These are phyloP conservation scores for Hortiboletus rubellus DNA, from an alignment of 1,284 basidiomycete species.

Conservation along the genomic window DNA sequence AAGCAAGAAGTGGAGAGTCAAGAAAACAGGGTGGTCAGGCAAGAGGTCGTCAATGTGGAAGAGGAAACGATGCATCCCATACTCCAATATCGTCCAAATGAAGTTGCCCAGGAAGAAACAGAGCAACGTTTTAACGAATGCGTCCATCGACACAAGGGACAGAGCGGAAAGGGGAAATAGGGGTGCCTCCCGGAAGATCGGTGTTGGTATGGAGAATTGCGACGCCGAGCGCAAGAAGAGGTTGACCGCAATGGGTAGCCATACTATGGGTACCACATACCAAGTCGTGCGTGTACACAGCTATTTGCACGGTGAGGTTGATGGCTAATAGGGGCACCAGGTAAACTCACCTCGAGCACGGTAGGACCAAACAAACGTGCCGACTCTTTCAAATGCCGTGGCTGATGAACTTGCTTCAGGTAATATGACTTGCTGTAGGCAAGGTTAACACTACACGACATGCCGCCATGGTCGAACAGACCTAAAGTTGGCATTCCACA, in stretches of 20 bases:
- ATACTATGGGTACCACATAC: constrained; percentile 93
- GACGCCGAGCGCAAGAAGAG: constrained; percentile 78
- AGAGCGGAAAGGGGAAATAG: constrained; percentile 52
- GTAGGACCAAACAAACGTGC: constrained; percentile 86
- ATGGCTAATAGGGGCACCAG: not conserved
- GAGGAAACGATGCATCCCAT: constrained; percentile 93
- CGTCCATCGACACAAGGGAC: constrained; percentile 46
- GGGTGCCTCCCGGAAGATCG: constrained; percentile 56
- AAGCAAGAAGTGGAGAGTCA: constrained; percentile 90
- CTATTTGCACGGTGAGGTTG: constrained; percentile 37
- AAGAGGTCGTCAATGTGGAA: constrained; percentile 95
- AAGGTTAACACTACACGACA: not conserved
- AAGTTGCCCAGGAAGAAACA: constrained; percentile 85
- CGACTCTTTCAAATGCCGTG: constrained; percentile 85
- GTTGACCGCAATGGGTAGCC: constrained; percentile 87
- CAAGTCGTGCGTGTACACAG: constrained; percentile 87
- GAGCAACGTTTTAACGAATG: constrained; percentile 50
- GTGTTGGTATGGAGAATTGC: constrained; percentile 76
- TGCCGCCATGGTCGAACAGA: constrained; percentile 16
- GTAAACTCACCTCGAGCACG: constrained; percentile 69
- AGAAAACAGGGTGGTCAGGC: constrained; percentile 79
- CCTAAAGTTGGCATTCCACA: constrained; percentile 84
- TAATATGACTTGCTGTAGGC: constrained; percentile 86
- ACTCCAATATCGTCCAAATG: constrained; percentile 96
- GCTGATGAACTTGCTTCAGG: constrained; percentile 94